Evolutionary conservation across 768 basidiomycete species (phyloP), one percentile per base, ranked within the genome.

Genomic region (Boletus barrowsii): DNA sequence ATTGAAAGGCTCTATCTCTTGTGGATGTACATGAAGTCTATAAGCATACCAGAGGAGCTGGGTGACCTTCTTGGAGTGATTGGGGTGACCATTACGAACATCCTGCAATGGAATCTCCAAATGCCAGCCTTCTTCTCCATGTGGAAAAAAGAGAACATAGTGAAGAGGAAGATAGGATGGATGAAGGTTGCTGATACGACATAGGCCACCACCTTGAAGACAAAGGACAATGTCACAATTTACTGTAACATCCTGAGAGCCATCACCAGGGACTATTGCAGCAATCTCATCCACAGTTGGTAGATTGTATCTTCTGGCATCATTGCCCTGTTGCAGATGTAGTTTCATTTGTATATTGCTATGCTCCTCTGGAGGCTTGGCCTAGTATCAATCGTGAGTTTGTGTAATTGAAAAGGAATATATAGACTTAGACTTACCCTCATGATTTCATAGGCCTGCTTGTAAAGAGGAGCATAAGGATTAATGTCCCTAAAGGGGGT

Each of bases 111-210:
- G 54, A 4, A 75, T 58, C 0, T 65, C 32, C 5, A 56, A 13
- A 55, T 72, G 66, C 76, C 73, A 81, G 4, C 77, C 77, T 40
- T 59, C 42, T 14, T 73, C 59, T 4, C 76, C 76, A 37, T 47
- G 15, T 4, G 77, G 74, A 66, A 79, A 79, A 2, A 81, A 64
- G 0, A 82, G 56, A 0, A 75, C 70, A 73, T 78, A 80, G 14
- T 78, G 73, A 1, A 80, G 63, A 0, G 76, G 58, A 0, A 56
- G 30, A 56, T 80, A 81, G 0, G 62, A 49, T 5, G 72, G 67
- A 56, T 75, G 62, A 0, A 64, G 49, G 2, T 80, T 68, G 52
- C 49, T 68, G 37, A 79, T 75, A 2, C 62, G 49, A 18, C 56
- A 26, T 4, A 78, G 54, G 3, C 53, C 59, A 40, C 65, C 67